A percentile compares a stretch with the other conserved stretches of the same genome.
Conservation (phyloP, 306 rosid species). For the Hippophae rhamnoides region DNA sequence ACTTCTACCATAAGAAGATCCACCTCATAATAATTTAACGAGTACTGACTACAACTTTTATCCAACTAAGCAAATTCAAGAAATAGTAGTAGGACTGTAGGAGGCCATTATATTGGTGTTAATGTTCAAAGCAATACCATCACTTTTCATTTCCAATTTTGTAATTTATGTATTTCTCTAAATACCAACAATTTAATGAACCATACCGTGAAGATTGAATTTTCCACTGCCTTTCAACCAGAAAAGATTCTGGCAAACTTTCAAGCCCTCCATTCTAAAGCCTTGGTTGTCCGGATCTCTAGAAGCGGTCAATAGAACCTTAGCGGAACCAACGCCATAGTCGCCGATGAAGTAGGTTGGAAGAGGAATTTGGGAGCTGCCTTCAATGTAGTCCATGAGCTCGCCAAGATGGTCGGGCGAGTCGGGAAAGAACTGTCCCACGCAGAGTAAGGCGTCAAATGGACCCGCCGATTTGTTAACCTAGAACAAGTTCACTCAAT, state of each 20-base stretch:
- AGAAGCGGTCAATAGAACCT: constrained; percentile 47
- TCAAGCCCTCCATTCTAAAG: constrained; percentile 88
- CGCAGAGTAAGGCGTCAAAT: constrained; percentile 80
- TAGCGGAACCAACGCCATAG: constrained; percentile 74
- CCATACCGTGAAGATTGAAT: constrained; percentile 56
- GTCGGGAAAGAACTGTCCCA: constrained; percentile 92
- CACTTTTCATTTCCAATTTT: neutral
- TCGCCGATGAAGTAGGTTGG: constrained; percentile 90
- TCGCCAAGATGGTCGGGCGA: constrained; percentile 56
- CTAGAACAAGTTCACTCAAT: constrained; percentile 30
- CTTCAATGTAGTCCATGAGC: constrained; percentile 48
- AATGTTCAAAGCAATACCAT: neutral
- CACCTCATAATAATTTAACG: too few relatives aligned
- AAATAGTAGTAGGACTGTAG: neutral
- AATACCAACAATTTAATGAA: constrained; percentile 5
- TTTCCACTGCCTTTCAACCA: constrained; percentile 99
- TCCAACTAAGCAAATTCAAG: neutral
- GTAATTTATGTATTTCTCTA: neutral
- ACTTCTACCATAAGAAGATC: too few relatives aligned
- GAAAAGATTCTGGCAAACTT: constrained; percentile 56
- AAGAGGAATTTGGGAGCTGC: constrained; percentile 55
- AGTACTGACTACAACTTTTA: too few relatives aligned
- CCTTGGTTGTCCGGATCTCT: constrained; percentile 54
- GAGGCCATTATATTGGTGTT: neutral
- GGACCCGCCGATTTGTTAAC: constrained; percentile 97